A percentile compares a stretch with the other conserved stretches of the same genome.
Conservation (phyloP, 176 grass and related monocot species). For the Cymbopogon citratus region DNA sequence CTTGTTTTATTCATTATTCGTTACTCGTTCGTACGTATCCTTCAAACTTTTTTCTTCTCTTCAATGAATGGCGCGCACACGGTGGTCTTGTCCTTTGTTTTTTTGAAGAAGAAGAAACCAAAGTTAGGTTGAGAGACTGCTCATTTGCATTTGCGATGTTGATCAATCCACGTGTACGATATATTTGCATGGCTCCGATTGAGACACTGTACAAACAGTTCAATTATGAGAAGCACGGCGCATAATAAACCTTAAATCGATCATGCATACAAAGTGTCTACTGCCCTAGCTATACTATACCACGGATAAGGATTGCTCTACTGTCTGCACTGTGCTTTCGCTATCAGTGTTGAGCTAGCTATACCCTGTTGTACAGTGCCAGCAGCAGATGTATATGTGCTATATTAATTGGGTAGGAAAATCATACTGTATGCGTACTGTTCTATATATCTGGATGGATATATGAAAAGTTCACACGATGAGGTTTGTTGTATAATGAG, state of each 20-base stretch:
- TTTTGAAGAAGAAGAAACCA: background rate
- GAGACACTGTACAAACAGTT: conserved; percentile 27
- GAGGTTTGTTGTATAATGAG: background rate
- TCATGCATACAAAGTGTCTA: conserved; percentile 8
- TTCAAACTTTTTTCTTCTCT: background rate
- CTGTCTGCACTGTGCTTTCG: conserved; percentile 19
- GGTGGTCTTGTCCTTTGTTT: background rate
- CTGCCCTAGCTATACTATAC: background rate
- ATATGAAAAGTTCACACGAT: background rate
- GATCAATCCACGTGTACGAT: background rate
- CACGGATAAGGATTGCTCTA: conserved; percentile 17
- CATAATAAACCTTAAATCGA: conserved; percentile 11
- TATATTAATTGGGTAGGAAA: background rate
- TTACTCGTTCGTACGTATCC: background rate
- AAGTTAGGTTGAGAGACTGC: background rate
- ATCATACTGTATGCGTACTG: background rate
- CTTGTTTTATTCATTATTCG: background rate
- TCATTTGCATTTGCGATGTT: background rate
- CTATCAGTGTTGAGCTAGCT: conserved; percentile 24
- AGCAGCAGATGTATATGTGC: background rate
- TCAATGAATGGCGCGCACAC: background rate
- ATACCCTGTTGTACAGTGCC: conserved; percentile 7
- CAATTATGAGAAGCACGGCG: conserved; percentile 21
- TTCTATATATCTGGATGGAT: background rate
- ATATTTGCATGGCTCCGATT: conserved; percentile 1